Evolutionary conservation across 257 asterid species (phyloP).

Genomic region (Vinca minor): DNA sequence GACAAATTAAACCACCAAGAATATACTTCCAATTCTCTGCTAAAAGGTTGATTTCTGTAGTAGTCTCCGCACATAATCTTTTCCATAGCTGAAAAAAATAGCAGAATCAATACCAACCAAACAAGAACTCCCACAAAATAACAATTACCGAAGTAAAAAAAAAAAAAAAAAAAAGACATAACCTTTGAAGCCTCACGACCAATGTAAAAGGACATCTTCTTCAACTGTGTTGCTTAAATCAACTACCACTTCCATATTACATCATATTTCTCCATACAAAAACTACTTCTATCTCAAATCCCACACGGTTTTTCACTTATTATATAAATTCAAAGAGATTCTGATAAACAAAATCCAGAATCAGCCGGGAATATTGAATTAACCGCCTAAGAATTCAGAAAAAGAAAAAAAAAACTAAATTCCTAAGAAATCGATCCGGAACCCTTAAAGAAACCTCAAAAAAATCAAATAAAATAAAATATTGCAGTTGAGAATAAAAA

Average conservation of each 20-base stretch:
- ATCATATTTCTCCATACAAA: no score
- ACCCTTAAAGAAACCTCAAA: no score
- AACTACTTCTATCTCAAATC: no score
- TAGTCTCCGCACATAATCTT: slow-evolving; percentile 64
- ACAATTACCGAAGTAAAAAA: not conserved
- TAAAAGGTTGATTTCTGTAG: slow-evolving; percentile 73
- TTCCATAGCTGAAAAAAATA: slow-evolving; percentile 49
- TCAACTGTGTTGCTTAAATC: slow-evolving; percentile 19
- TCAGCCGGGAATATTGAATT: no score
- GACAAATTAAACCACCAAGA: slow-evolving; percentile 64
- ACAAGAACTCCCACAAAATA: not conserved
- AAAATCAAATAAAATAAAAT: no score
- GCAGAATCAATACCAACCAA: slow-evolving; percentile 5
- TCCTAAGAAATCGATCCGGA: no score
- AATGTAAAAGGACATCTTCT: slow-evolving; percentile 83
- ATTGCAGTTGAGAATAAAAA: no score
- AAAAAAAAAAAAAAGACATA: slow-evolving; percentile 14
- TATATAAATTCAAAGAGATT: no score
- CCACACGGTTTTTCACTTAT: no score
- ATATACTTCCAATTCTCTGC: slow-evolving; percentile 72
- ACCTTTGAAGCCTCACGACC: slow-evolving; percentile 99
- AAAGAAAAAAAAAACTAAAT: no score
- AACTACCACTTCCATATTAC: slow-evolving; percentile 51
- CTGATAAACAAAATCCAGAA: no score
- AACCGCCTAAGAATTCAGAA: no score